A percentile compares a stretch with the other conserved stretches of the same genome.
Evolutionary conservation across 2,329 filamentous ascomycete genomes (phyloP).

Genomic region (Cercospora sesami): DNA sequence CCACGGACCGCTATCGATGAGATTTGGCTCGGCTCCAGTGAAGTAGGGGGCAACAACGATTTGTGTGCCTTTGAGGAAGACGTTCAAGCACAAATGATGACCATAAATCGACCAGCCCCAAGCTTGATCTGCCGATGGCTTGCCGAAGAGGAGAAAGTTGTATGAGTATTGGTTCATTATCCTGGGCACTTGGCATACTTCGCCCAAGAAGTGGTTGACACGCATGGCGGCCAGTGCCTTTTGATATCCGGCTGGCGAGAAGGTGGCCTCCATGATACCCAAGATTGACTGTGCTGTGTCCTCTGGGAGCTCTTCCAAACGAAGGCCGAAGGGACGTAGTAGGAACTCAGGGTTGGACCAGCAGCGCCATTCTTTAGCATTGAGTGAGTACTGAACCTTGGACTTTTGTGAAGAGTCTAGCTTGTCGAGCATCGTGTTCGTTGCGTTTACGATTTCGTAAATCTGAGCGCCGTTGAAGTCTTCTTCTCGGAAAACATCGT

Average conservation of each 20-base stretch:
- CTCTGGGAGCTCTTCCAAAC: slow-evolving; percentile 63
- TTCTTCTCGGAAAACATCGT: slow-evolving; percentile 45
- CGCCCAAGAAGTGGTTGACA: slow-evolving; percentile 72
- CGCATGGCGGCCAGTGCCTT: slow-evolving; percentile 71
- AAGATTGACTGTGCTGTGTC: slow-evolving; percentile 54
- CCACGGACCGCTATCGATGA: slow-evolving; percentile 66
- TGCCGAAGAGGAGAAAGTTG: slow-evolving; percentile 67
- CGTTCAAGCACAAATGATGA: slow-evolving; percentile 73
- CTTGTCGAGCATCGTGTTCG: slow-evolving; percentile 48
- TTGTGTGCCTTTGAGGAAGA: slow-evolving; percentile 65
- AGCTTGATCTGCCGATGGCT: slow-evolving; percentile 56
- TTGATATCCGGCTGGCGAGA: slow-evolving; percentile 69
- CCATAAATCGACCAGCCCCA: slow-evolving; percentile 78
- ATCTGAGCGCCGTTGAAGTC: slow-evolving; percentile 64
- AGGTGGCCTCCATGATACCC: slow-evolving; percentile 56
- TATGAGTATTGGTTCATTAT: slow-evolving; percentile 76
- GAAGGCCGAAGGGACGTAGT: slow-evolving; percentile 66
- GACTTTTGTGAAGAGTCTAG: slow-evolving; percentile 54
- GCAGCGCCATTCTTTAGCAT: slow-evolving; percentile 70
- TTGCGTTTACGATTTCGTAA: slow-evolving; percentile 55
- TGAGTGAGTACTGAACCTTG: slow-evolving; percentile 60
- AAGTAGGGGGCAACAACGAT: slow-evolving; percentile 73
- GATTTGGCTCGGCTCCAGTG: slow-evolving; percentile 76
- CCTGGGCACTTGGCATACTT: slow-evolving; percentile 60
- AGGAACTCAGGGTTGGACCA: slow-evolving; percentile 74